Conservation (phyloP, 768 basidiomycete species). For the Gymnopilus dilepis region DNA sequence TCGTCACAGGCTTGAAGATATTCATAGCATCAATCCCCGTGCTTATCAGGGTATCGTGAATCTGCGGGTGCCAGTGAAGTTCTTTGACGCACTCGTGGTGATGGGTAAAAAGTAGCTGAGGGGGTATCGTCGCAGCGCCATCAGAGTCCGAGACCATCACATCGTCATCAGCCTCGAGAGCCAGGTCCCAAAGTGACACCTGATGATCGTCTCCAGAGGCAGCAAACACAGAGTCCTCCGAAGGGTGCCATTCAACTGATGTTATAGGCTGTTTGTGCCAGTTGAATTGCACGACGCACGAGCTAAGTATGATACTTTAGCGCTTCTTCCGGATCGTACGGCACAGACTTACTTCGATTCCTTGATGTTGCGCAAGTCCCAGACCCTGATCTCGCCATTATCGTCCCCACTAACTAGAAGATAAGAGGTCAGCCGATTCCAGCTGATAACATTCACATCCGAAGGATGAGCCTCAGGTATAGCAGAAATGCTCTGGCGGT, state of each 20-base stretch:
- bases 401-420: constrained; percentile 94
- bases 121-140: constrained; percentile 73
- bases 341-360: constrained; percentile 60
- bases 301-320: constrained; percentile 48
- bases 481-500: constrained; percentile 83
- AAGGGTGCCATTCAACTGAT: constrained; percentile 98
- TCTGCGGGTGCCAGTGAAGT: constrained; percentile 97
- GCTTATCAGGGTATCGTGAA: constrained; percentile 86
- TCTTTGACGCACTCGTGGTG: constrained; percentile 98
- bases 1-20: constrained; percentile 94
- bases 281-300: constrained; percentile 85
- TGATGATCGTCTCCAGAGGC: constrained; percentile 95
- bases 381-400: constrained; percentile 94
- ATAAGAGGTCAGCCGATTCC: constrained; percentile 88
- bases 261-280: constrained; percentile 97
- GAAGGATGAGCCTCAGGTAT: constrained; percentile 84
- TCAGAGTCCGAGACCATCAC: constrained; percentile 65
- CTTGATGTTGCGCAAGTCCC: constrained; percentile 94
- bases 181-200: constrained; percentile 95
- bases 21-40: constrained; percentile 96
- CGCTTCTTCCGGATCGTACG: constrained; percentile 21
- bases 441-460: constrained; percentile 99
- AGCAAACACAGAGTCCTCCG: constrained; percentile 93
- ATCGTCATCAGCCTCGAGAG: constrained; percentile 95
- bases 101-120: constrained; percentile 94